Conservation (phyloP, 805 yeast genomes). For the Hemisphaericaspora nanyangensis region DNA sequence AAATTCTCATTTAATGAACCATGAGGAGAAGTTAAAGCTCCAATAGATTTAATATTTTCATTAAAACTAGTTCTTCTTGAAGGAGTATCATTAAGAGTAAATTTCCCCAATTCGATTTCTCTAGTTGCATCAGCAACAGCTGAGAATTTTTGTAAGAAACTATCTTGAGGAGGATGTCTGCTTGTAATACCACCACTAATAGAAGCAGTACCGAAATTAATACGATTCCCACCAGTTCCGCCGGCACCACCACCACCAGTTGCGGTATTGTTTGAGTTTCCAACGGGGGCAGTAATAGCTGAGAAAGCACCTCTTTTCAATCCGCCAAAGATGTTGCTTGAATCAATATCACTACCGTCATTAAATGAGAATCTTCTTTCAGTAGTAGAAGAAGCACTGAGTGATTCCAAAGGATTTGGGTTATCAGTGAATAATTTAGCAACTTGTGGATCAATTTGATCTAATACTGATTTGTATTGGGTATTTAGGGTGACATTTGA, state of each 20-base stretch:
- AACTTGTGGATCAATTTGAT: constrained; percentile 40
- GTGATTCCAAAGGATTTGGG: constrained; percentile 3
- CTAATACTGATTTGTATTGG: constrained; percentile 30
- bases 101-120: constrained; percentile 49
- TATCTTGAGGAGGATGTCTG: constrained; percentile 43
- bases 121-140: constrained; percentile 67
- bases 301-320: constrained; percentile 46
- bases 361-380: constrained; percentile 39
- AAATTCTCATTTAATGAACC: constrained; percentile 43
- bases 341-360: constrained; percentile 39
- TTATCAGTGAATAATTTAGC: constrained; percentile 26
- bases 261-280: constrained; percentile 9
- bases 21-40: constrained; percentile 28
- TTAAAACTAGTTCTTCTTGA: constrained; percentile 52
- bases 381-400: constrained; percentile 9
- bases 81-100: constrained; percentile 18
- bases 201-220: constrained; percentile 56
- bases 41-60: constrained; percentile 18
- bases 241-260: constrained; percentile 11
- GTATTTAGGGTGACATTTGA: constrained; percentile 5
- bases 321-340: constrained; percentile 41
- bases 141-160: constrained; percentile 60
- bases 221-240: constrained; percentile 15
- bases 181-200: constrained; percentile 53
- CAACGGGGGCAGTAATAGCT: constrained; percentile 45